Evolutionary conservation across 495 filamentous ascomycete species (phyloP).

Genomic region (Podospora sp.): DNA sequence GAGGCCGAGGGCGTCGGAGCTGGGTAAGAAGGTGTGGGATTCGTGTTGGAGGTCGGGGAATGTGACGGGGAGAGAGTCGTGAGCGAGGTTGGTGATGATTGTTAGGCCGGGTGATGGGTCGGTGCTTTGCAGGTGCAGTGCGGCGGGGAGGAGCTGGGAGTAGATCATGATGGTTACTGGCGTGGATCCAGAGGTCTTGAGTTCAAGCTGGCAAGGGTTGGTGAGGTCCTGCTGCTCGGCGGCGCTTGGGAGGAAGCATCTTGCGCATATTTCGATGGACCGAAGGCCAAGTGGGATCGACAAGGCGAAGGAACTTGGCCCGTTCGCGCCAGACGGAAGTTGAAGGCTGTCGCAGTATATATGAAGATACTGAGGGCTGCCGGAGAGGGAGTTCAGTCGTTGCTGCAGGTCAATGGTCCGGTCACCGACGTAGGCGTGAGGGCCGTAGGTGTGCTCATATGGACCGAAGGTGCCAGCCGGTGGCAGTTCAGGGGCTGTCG

Average conservation of each 20-base stretch:
- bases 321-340: background rate
- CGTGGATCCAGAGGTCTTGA: background rate
- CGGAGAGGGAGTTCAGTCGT: background rate
- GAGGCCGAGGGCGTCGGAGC: background rate
- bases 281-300: background rate
- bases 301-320: background rate
- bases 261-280: slow-evolving; percentile 2
- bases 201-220: background rate
- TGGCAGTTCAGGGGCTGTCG: background rate
- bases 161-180: slow-evolving; percentile 3
- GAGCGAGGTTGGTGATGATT: slow-evolving; percentile 1
- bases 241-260: slow-evolving; percentile 1
- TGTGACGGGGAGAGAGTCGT: background rate
- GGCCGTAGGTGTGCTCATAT: background rate
- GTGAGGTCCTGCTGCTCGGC: background rate
- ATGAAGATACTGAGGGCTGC: slow-evolving; percentile 9
- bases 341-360: background rate
- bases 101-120: background rate
- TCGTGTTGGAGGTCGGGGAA: background rate
- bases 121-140: background rate
- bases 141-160: background rate
- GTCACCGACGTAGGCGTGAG: slow-evolving; percentile 1
- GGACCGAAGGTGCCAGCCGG: slow-evolving; percentile 1
- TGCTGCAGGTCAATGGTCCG: slow-evolving; percentile 6
- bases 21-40: background rate